phyloP scores from a whole-genome alignment of 2,329 filamentous ascomycete species.

The Arthrinium puccinioides region DNA sequence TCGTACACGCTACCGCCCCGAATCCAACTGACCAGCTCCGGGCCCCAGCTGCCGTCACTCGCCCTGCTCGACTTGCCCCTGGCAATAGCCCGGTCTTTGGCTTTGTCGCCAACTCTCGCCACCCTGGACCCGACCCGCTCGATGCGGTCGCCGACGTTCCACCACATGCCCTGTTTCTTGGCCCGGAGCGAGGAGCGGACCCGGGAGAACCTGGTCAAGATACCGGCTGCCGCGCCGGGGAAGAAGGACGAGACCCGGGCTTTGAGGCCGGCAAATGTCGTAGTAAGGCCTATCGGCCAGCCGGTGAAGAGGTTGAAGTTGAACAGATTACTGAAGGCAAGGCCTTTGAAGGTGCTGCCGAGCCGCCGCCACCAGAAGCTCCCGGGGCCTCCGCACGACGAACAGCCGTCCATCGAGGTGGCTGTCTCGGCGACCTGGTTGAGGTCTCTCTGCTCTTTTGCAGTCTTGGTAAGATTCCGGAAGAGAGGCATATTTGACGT shows the following conservation, averaged over 20 bases:
- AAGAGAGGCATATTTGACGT: too few relatives aligned
- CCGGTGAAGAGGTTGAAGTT: neutral
- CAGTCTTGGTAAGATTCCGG: too few relatives aligned
- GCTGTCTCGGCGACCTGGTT: too few relatives aligned
- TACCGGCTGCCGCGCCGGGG: neutral
- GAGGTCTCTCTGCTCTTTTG: too few relatives aligned
- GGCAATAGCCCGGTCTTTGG: neutral
- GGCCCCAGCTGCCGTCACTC: neutral
- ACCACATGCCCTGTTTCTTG: conserved; percentile 4
- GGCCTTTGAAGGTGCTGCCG: neutral
- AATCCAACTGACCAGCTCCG: conserved; percentile 1
- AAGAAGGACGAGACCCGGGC: neutral
- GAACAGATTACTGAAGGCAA: neutral
- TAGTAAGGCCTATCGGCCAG: neutral
- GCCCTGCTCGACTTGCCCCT: neutral
- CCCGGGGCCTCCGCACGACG: neutral
- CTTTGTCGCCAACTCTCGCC: neutral
- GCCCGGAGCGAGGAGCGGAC: neutral
- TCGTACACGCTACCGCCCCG: neutral
- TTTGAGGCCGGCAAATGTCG: neutral
- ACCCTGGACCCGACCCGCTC: neutral
- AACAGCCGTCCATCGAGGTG: neutral
- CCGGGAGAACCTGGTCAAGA: neutral
- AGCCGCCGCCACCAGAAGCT: neutral
- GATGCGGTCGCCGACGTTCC: conserved; percentile 2